Conservation (phyloP, 2,329 filamentous ascomycete genomes). For the Colletotrichum sp. region DNA sequence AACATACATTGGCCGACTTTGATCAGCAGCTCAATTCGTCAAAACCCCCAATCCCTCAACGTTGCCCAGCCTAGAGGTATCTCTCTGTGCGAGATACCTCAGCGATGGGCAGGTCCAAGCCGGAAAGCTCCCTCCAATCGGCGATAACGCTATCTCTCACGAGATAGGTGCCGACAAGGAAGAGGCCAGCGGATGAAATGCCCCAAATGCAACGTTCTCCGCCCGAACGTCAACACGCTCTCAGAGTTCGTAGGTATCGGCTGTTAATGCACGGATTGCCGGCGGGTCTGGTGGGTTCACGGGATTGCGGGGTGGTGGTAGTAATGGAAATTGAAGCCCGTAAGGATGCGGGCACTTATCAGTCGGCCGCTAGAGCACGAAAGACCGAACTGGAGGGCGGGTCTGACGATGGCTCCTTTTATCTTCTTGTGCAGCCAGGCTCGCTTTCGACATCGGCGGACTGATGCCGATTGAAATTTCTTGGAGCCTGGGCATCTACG, state of each 20-base stretch:
- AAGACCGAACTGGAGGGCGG: not conserved
- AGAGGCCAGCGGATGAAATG: not conserved
- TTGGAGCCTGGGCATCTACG: not conserved
- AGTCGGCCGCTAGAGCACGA: constrained; percentile 8
- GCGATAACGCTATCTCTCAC: not conserved
- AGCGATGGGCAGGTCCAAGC: not conserved
- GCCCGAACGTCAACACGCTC: not conserved
- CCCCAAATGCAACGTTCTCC: not conserved
- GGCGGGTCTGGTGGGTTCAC: not conserved
- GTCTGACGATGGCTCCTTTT: not conserved
- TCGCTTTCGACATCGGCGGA: not conserved
- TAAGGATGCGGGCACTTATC: not conserved
- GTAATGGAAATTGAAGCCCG: not conserved
- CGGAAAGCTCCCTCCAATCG: not conserved
- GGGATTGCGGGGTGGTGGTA: not conserved
- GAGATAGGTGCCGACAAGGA: not conserved
- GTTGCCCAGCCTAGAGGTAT: not conserved
- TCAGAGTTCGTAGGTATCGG: not conserved
- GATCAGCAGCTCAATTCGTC: not conserved
- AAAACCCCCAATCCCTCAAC: not conserved
- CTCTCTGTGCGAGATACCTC: not conserved
- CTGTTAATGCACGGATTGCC: not conserved
- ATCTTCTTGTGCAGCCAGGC: not conserved
- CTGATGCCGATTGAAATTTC: not conserved
- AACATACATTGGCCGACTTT: not conserved